Evolutionary conservation across 192 early-diverging fungal genomes (phyloP).

Genomic region (Umbelopsis sp.): DNA sequence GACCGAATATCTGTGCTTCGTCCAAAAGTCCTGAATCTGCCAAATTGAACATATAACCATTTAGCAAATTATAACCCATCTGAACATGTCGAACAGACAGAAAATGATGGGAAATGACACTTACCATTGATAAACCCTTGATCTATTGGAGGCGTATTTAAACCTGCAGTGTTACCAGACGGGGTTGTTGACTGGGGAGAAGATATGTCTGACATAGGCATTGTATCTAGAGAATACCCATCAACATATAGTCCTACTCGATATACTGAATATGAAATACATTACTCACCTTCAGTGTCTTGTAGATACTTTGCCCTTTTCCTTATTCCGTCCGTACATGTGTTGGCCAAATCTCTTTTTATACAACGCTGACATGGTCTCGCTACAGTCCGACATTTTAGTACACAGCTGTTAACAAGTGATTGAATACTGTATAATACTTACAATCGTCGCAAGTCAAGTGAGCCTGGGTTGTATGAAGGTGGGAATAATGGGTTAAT

Average conservation of each 20-base stretch:
- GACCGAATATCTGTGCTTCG: constrained; percentile 26
- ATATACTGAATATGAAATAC: neutral
- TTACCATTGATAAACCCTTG: constrained; percentile 20
- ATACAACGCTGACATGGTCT: constrained; percentile 90
- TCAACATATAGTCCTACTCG: neutral
- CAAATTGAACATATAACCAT: neutral
- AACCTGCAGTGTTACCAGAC: constrained; percentile 8
- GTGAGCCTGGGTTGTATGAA: constrained; percentile 47
- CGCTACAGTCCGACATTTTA: constrained; percentile 38
- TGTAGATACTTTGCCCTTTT: constrained; percentile 93
- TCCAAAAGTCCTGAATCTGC: constrained; percentile 27
- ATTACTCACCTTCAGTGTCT: constrained; percentile 57
- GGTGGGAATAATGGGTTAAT: neutral
- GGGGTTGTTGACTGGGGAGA: constrained; percentile 19
- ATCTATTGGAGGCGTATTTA: constrained; percentile 2
- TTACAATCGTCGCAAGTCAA: constrained; percentile 75
- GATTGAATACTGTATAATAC: constrained; percentile 21
- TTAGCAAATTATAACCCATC: neutral
- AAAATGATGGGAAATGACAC: constrained; percentile 11
- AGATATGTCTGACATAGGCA: constrained; percentile 15
- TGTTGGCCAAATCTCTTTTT: constrained; percentile 72
- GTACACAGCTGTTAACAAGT: neutral
- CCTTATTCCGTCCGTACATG: constrained; percentile 82
- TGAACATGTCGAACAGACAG: neutral
- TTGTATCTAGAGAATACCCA: neutral